Conservation (phyloP, 805 yeast genomes). For the Lipomyces chichibuensis region DNA sequence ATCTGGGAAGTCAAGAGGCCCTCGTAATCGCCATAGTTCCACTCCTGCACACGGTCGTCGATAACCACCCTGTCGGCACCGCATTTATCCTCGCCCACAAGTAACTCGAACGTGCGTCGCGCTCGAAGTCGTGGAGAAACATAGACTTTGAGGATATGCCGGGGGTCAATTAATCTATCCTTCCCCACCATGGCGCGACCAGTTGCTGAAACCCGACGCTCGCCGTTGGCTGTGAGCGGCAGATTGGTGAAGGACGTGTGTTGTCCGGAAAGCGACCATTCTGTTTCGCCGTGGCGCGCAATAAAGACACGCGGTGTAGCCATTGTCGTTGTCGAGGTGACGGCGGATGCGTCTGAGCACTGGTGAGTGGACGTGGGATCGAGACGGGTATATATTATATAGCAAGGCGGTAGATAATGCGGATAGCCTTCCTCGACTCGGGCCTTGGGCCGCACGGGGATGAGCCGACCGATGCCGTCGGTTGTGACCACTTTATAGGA, state of each 20-base stretch:
- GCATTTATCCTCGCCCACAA: constrained; percentile 41
- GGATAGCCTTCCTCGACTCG: no score
- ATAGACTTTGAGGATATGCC: constrained; percentile 62
- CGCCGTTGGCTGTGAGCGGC: constrained; percentile 76
- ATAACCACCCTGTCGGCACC: constrained; percentile 46
- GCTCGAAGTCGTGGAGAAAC: constrained; percentile 86
- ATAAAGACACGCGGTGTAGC: constrained; percentile 47
- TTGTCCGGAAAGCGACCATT: constrained; percentile 94
- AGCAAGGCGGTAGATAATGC: no score
- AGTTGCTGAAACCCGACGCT: constrained; percentile 70
- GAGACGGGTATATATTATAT: no score
- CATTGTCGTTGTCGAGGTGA: constrained; percentile 8
- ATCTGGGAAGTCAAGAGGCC: constrained; percentile 75
- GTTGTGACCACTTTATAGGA: no score
- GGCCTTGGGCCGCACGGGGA: no score
- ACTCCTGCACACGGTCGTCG: constrained; percentile 75
- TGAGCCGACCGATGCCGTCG: no score
- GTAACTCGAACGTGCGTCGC: constrained; percentile 66
- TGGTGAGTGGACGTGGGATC: neutral
- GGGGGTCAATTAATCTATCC: constrained; percentile 64
- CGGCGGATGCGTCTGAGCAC: neutral
- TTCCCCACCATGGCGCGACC: constrained; percentile 69
- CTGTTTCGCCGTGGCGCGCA: constrained; percentile 69
- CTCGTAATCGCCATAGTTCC: constrained; percentile 97
- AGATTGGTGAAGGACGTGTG: constrained; percentile 87